Evolutionary conservation across 441 rosid species (phyloP).

Genomic region (Eruca vesicaria): DNA sequence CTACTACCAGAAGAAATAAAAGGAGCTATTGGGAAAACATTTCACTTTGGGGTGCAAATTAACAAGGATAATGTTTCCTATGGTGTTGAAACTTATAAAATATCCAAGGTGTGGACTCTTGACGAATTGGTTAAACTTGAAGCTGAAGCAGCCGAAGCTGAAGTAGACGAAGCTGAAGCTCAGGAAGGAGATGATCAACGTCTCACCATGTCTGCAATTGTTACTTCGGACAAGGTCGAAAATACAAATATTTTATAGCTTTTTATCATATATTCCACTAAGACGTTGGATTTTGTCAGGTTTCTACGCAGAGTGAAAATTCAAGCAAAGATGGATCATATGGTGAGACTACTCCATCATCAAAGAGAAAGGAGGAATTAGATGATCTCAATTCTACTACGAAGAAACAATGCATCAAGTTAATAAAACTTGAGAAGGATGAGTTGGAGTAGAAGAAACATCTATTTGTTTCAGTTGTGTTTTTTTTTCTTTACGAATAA

Average conservation of each 20-base stretch:
- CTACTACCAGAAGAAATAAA: not conserved
- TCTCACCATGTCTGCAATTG: not conserved
- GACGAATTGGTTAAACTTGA: not conserved
- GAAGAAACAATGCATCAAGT: not conserved
- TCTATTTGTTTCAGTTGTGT: too few relatives aligned
- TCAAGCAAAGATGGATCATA: not conserved
- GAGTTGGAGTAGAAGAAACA: too few relatives aligned
- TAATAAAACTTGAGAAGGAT: not conserved
- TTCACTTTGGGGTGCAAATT: not conserved
- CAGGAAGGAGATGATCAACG: not conserved
- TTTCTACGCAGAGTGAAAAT: not conserved
- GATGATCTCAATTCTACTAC: not conserved
- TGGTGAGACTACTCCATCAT: not conserved
- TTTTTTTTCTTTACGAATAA: too few relatives aligned
- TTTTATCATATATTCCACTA: not conserved
- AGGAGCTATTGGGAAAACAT: not conserved
- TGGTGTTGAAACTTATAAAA: not conserved
- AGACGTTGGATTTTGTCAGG: too few relatives aligned
- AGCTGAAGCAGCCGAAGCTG: not conserved
- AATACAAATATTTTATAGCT: too few relatives aligned
- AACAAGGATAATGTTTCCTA: not conserved
- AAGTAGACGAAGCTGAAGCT: not conserved
- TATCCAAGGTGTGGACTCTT: not conserved
- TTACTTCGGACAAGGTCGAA: not conserved
- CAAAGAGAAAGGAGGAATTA: not conserved